These are phyloP conservation scores for Postia placenta DNA, from an alignment of 768 basidiomycete species.

Conservation along the genomic window DNA sequence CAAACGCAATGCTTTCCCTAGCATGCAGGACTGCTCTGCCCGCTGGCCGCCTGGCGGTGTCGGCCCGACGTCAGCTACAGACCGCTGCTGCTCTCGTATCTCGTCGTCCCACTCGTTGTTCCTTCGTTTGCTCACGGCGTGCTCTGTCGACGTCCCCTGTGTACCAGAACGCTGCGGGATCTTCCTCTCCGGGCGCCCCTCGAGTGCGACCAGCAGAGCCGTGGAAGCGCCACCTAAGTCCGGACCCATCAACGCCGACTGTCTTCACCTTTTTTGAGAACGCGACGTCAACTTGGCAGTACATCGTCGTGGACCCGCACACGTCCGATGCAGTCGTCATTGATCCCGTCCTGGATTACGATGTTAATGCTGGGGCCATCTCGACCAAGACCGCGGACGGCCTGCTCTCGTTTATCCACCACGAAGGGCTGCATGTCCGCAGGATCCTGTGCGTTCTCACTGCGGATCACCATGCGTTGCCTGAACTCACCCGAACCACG, in stretches of 20 bases:
- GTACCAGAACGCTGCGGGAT: no score
- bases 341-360: constrained; percentile 32
- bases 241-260: constrained; percentile 17
- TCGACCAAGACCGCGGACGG: constrained; percentile 28
- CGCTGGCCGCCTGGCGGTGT: no score
- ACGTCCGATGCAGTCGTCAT: constrained; percentile 39
- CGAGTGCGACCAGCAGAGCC: constrained; percentile 15
- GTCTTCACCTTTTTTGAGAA: constrained; percentile 24
- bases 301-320: constrained; percentile 49
- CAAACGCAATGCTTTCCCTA: no score
- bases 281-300: constrained; percentile 36
- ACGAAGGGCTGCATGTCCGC: constrained; percentile 24
- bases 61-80: no score
- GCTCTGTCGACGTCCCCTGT: no score
- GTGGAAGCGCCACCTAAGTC: constrained; percentile 16
- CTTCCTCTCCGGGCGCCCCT: no score
- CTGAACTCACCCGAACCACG: neutral
- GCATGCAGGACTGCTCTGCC: no score
- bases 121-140: no score
- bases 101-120: no score
- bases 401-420: constrained; percentile 25
- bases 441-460: constrained; percentile 26
- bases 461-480: neutral
- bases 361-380: constrained; percentile 24
- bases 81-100: no score